A percentile compares a stretch with the other conserved stretches of the same genome.
These are phyloP conservation scores for Amyloporia xantha DNA, from an alignment of 768 basidiomycete species.

Conservation along the genomic window DNA sequence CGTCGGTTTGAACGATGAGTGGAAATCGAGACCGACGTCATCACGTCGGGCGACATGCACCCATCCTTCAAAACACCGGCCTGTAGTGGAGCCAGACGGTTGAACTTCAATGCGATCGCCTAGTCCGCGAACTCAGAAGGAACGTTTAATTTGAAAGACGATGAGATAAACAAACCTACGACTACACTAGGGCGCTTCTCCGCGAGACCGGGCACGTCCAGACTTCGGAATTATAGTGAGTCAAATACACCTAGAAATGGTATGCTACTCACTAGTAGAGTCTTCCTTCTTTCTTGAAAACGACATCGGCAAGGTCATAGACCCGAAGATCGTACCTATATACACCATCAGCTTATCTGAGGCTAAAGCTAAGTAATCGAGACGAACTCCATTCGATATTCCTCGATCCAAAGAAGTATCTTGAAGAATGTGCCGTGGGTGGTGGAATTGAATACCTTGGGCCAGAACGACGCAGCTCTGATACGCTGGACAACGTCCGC, in stretches of 20 bases:
- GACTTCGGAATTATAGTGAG: constrained; percentile 22
- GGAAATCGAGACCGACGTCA: constrained; percentile 42
- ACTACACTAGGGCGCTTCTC: constrained; percentile 55
- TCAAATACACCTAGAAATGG: background rate
- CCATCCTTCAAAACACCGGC: constrained; percentile 31
- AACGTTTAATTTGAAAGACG: background rate
- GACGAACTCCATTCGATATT: constrained; percentile 14
- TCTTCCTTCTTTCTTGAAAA: constrained; percentile 29
- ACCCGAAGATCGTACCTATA: constrained; percentile 24
- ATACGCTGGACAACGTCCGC: background rate
- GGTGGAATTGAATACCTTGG: constrained; percentile 27
- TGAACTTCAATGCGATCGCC: constrained; percentile 28
- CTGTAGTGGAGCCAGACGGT: constrained; percentile 7
- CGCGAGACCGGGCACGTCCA: constrained; percentile 47
- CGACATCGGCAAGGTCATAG: constrained; percentile 34
- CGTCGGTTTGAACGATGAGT: constrained; percentile 32
- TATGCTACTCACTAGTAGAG: constrained; percentile 36
- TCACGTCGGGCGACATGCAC: constrained; percentile 42
- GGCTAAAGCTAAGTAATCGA: background rate
- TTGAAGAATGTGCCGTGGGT: constrained; percentile 44
- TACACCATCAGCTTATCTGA: background rate
- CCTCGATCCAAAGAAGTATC: constrained; percentile 51
- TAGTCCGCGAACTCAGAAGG: constrained; percentile 2
- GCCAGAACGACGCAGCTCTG: constrained; percentile 29
- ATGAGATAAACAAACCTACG: constrained; percentile 35